Evolutionary conservation across 306 rosid genomes (phyloP).

Genomic region (Spatholobus suberectus): DNA sequence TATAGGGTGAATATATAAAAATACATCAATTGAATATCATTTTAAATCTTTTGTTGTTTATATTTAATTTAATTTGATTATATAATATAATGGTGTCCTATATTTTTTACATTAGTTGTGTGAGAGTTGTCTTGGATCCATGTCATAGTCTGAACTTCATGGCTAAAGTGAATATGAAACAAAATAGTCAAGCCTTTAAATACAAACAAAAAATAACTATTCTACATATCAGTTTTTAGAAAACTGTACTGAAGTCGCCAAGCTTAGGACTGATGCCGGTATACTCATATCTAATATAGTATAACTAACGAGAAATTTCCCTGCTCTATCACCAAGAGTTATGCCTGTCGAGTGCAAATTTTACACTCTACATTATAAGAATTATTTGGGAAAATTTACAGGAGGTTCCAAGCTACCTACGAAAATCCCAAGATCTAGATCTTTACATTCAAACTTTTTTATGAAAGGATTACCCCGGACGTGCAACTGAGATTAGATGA

Average conservation of each 20-base stretch:
- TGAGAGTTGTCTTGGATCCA: background rate
- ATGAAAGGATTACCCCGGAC: conserved; percentile 91
- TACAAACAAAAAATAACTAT: conserved; percentile 43
- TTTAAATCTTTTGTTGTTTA: background rate
- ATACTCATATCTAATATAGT: conserved; percentile 35
- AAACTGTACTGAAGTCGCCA: conserved; percentile 31
- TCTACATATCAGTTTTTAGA: conserved; percentile 39
- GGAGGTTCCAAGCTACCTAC: conserved; percentile 96
- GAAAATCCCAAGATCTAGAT: conserved; percentile 87
- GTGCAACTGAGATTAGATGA: conserved; percentile 30
- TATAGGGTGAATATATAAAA: too few relatives aligned
- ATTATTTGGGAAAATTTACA: conserved; percentile 75
- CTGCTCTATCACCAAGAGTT: conserved; percentile 45
- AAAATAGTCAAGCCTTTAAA: conserved; percentile 21
- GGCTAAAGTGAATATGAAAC: background rate
- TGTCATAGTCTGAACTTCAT: background rate
- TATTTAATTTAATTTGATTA: background rate
- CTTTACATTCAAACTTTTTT: conserved; percentile 94
- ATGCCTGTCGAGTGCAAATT: conserved; percentile 40
- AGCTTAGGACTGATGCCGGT: conserved; percentile 23
- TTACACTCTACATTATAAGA: conserved; percentile 43
- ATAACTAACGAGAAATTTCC: conserved; percentile 38
- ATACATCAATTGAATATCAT: background rate
- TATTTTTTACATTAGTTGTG: background rate
- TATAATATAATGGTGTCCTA: background rate